Percentiles rank a stretch among this genome's conserved stretches.
phyloP scores from a whole-genome alignment of 2,329 filamentous ascomycete species.

The Gremmenia infestans region DNA sequence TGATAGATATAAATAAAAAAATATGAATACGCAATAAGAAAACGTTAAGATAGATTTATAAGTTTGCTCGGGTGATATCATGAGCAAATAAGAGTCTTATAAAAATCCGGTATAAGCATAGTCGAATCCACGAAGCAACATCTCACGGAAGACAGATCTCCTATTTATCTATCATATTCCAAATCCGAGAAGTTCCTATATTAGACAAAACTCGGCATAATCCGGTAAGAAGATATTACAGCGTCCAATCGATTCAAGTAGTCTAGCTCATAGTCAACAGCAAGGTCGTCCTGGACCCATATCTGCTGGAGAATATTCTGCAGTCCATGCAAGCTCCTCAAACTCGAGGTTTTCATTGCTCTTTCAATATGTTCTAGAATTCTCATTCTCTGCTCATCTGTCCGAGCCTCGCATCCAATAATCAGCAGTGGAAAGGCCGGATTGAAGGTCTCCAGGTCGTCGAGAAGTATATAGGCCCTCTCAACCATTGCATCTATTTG shows the following conservation, averaged over 20 bases:
- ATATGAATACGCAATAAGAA: no score
- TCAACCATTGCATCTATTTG: conserved; percentile 18
- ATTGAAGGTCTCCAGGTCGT: conserved; percentile 22
- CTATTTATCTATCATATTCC: not conserved
- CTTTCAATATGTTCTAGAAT: conserved; percentile 17
- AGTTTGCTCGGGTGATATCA: no score
- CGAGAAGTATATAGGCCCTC: conserved; percentile 16
- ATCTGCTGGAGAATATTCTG: conserved; percentile 9
- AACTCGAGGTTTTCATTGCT: conserved; percentile 8
- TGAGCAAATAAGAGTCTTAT: no score
- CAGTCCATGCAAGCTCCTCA: conserved; percentile 11
- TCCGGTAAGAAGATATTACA: conserved; percentile 12
- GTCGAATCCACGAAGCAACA: not conserved
- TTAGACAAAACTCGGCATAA: conserved; percentile 16
- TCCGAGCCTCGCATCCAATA: conserved; percentile 28
- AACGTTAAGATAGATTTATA: no score
- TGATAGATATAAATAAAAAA: no score
- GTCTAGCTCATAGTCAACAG: conserved; percentile 12
- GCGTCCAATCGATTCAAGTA: conserved; percentile 11
- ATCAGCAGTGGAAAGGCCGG: conserved; percentile 27
- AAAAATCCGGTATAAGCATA: no score
- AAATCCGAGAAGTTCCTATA: conserved; percentile 3
- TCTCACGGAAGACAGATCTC: not conserved
- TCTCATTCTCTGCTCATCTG: conserved; percentile 21
- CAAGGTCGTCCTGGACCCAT: conserved; percentile 17